These are phyloP conservation scores for Larix kaempferi DNA, from an alignment of 75 land plant genomes.

Conservation along the genomic window DNA sequence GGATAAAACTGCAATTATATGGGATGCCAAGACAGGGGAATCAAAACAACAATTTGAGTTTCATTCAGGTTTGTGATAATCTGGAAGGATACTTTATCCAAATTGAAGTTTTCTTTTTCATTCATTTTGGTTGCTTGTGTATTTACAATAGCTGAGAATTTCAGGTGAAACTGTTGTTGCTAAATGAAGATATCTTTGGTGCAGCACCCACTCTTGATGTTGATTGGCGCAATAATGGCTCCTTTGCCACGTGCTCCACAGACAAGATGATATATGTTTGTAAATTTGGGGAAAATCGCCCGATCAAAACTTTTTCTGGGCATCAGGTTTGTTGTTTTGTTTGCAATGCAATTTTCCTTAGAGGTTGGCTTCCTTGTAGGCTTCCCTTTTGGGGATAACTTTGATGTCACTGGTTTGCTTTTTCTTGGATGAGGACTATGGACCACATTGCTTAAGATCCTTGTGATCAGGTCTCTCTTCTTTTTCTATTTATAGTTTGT, in stretches of 20 bases:
- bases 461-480: not conserved
- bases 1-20: slow-evolving; percentile 95
- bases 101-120: not conserved
- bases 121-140: not conserved
- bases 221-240: slow-evolving; percentile 91
- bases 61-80: slow-evolving; percentile 66
- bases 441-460: not conserved
- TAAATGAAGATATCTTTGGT: not conserved
- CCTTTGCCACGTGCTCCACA: slow-evolving; percentile 95
- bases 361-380: not conserved
- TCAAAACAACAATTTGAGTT: slow-evolving; percentile 93
- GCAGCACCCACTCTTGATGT: slow-evolving; percentile 97
- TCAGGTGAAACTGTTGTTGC: not conserved
- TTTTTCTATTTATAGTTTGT: too few relatives aligned
- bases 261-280: slow-evolving; percentile 95
- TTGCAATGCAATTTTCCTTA: not conserved
- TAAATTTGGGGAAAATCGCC: slow-evolving; percentile 80
- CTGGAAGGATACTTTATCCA: not conserved
- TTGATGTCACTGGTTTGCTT: not conserved
- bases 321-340: slow-evolving; percentile 64
- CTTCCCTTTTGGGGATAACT: not conserved
- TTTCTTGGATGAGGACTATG: not conserved
- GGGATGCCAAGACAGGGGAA: slow-evolving; percentile 96
- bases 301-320: slow-evolving; percentile 81
- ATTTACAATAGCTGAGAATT: not conserved